Conservation (phyloP, 257 asterid genomes). For the Thymus mandschuricus region DNA sequence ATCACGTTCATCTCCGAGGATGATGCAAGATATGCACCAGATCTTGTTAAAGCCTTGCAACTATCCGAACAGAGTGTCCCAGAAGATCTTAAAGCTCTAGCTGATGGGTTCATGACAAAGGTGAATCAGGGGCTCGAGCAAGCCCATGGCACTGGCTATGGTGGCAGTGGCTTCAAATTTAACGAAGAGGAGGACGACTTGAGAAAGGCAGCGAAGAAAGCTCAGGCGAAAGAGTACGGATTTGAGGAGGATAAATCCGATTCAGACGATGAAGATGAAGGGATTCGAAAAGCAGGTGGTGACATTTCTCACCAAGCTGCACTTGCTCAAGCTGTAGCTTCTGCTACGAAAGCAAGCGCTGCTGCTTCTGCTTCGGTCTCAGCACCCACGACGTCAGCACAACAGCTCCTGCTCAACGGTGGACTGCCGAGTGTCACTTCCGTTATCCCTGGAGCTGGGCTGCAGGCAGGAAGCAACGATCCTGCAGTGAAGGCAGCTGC, state of each 20-base stretch:
- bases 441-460: slow-evolving; percentile 44
- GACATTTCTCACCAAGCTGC: slow-evolving; percentile 64
- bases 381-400: slow-evolving; percentile 46
- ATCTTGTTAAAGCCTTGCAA: slow-evolving; percentile 80
- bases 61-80: slow-evolving; percentile 88
- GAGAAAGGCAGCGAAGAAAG: slow-evolving; percentile 87
- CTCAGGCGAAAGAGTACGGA: slow-evolving; percentile 87
- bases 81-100: slow-evolving; percentile 74
- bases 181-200: slow-evolving; percentile 93
- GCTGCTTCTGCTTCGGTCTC: slow-evolving; percentile 33
- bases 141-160: slow-evolving; percentile 88
- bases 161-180: slow-evolving; percentile 90
- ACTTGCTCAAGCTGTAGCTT: slow-evolving; percentile 67
- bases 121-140: slow-evolving; percentile 90
- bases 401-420: slow-evolving; percentile 42
- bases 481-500: slow-evolving; percentile 80
- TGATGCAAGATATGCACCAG: slow-evolving; percentile 82
- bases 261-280: slow-evolving; percentile 85
- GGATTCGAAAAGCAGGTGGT: slow-evolving; percentile 75
- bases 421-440: slow-evolving; percentile 40
- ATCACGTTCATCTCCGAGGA: slow-evolving; percentile 83
- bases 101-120: slow-evolving; percentile 76
- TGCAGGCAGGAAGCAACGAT: slow-evolving; percentile 50
- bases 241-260: slow-evolving; percentile 92
- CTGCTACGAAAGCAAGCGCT: slow-evolving; percentile 50